Conservation (phyloP, 2,329 filamentous ascomycete genomes). For the Calcarisporium arbuscula region DNA sequence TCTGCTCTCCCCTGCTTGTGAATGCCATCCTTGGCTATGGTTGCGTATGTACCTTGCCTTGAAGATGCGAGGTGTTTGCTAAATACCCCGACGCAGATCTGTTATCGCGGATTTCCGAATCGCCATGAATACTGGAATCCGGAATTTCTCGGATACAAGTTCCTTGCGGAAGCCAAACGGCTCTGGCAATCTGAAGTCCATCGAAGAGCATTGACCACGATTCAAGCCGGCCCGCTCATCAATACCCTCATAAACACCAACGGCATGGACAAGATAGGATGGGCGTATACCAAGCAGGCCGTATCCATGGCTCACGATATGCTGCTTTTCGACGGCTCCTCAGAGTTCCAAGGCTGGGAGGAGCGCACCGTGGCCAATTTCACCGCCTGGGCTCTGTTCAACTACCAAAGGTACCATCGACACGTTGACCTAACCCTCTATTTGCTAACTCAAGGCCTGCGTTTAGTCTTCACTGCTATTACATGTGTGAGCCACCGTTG, state of each 20-base stretch:
- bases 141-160: slow-evolving; percentile 5
- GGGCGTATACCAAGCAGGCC: background rate
- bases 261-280: background rate
- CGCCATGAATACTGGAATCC: slow-evolving; percentile 8
- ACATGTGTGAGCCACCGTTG: background rate
- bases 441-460: too few relatives aligned
- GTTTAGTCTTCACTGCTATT: background rate
- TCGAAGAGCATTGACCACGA: slow-evolving; percentile 2
- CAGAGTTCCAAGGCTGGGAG: background rate
- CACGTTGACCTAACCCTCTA: too few relatives aligned
- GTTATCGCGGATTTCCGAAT: background rate
- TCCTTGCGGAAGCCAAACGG: slow-evolving; percentile 3
- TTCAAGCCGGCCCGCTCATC: slow-evolving; percentile 5
- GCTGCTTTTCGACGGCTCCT: background rate
- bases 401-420: slow-evolving; percentile 8
- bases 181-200: slow-evolving; percentile 4
- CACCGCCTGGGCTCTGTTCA: slow-evolving; percentile 5
- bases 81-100: background rate
- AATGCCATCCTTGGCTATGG: slow-evolving; percentile 7
- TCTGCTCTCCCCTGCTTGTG: slow-evolving; percentile 11
- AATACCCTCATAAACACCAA: slow-evolving; percentile 4
- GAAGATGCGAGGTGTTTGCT: background rate
- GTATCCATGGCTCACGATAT: background rate
- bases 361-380: background rate
- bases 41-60: slow-evolving; percentile 3